Percentiles rank a stretch among this genome's conserved stretches.
Conservation (phyloP, 306 rosid genomes). For the Ormosia semicastrata region DNA sequence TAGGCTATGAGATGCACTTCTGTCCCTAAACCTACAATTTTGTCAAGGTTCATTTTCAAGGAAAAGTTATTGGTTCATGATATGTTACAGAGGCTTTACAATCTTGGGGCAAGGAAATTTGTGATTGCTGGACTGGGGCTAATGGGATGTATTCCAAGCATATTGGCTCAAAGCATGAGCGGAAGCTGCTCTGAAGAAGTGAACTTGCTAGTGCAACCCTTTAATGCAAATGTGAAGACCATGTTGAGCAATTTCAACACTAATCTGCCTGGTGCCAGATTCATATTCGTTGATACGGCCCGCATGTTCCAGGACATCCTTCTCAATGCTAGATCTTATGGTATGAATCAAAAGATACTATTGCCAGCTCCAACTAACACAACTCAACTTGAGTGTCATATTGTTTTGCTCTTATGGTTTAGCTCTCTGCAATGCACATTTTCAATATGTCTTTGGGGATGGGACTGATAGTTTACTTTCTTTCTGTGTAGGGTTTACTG, state of each 20-base stretch:
- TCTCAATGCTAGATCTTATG: constrained; percentile 56
- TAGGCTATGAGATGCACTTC: no score
- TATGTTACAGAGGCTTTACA: constrained; percentile 62
- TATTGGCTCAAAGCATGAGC: constrained; percentile 60
- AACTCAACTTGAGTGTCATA: neutral
- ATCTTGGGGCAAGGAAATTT: constrained; percentile 86
- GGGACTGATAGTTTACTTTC: neutral
- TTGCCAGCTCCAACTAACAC: neutral
- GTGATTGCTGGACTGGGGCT: constrained; percentile 68
- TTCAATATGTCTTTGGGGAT: neutral
- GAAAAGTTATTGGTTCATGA: neutral
- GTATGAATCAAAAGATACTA: constrained; percentile 28
- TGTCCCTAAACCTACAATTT: neutral
- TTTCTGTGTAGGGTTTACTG: constrained; percentile 47
- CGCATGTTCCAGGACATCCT: constrained; percentile 64
- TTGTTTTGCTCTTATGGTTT: neutral
- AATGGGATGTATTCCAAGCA: constrained; percentile 93
- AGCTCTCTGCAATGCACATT: neutral
- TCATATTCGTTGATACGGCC: constrained; percentile 53
- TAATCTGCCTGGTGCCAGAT: constrained; percentile 70
- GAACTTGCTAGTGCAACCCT: constrained; percentile 69
- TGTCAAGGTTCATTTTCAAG: neutral
- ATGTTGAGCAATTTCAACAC: constrained; percentile 55
- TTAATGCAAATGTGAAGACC: constrained; percentile 68
- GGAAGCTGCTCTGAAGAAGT: constrained; percentile 80